Evolutionary conservation across 345 rosid genomes (phyloP).

Genomic region (Isatis tinctoria): DNA sequence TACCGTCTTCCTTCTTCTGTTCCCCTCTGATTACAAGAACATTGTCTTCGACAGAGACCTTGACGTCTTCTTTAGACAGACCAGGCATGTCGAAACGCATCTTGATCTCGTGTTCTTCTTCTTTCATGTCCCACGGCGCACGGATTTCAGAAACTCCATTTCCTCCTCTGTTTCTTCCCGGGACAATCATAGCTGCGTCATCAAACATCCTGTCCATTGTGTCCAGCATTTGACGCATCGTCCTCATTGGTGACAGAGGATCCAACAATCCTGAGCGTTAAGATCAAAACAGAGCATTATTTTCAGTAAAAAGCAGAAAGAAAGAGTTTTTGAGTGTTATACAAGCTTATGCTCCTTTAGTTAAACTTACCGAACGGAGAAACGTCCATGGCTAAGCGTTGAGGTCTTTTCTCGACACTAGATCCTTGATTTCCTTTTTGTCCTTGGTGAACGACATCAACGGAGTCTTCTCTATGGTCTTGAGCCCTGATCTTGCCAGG

Average conservation of each 20-base stretch:
- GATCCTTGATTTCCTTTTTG: slow-evolving; percentile 35
- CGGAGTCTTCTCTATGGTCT: slow-evolving; percentile 40
- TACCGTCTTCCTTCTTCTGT: slow-evolving; percentile 49
- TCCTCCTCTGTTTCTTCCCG: slow-evolving; percentile 32
- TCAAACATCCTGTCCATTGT: slow-evolving; percentile 71
- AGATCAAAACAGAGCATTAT: neutral
- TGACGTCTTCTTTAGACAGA: slow-evolving; percentile 67
- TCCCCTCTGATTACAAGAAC: slow-evolving; percentile 62
- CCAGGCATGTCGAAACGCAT: slow-evolving; percentile 94
- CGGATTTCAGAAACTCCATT: slow-evolving; percentile 38
- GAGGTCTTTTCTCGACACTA: slow-evolving; percentile 46
- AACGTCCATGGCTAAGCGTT: slow-evolving; percentile 41
- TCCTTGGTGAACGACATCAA: slow-evolving; percentile 50
- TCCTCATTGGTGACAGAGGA: slow-evolving; percentile 67
- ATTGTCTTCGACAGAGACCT: slow-evolving; percentile 62
- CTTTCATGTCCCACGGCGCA: slow-evolving; percentile 81
- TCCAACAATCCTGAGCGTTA: slow-evolving; percentile 50
- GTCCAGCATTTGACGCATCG: slow-evolving; percentile 77
- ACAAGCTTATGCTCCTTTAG: neutral
- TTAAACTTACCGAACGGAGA: slow-evolving; percentile 61
- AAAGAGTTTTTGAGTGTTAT: neutral
- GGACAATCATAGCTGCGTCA: slow-evolving; percentile 38
- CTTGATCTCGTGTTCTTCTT: slow-evolving; percentile 66
- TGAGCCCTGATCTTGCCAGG: slow-evolving; percentile 35
- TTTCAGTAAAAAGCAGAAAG: neutral